These are phyloP conservation scores for Leptodontidium sp. DNA, from an alignment of 2,329 filamentous ascomycete species.

Conservation along the genomic window DNA sequence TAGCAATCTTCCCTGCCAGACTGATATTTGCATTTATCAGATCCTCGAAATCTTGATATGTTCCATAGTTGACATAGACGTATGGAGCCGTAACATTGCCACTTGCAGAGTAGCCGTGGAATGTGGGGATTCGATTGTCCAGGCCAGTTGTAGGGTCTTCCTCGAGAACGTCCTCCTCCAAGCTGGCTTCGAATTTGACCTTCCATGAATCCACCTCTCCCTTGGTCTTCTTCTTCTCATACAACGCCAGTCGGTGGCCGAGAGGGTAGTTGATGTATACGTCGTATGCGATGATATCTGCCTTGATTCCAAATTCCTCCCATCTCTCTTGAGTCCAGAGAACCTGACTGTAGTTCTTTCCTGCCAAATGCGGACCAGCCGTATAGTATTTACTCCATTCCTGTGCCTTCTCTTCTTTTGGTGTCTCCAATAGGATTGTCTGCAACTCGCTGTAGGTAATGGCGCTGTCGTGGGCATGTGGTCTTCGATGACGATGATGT, in stretches of 20 bases:
- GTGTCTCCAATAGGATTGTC: slow-evolving; percentile 64
- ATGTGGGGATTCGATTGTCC: slow-evolving; percentile 80
- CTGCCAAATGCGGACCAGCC: slow-evolving; percentile 76
- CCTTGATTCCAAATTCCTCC: slow-evolving; percentile 73
- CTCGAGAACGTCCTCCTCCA: slow-evolving; percentile 85
- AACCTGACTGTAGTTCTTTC: slow-evolving; percentile 78
- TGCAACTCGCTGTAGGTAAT: slow-evolving; percentile 61
- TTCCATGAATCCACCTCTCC: slow-evolving; percentile 56
- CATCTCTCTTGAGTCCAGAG: slow-evolving; percentile 77
- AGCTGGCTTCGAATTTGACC: slow-evolving; percentile 80
- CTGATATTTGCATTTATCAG: slow-evolving; percentile 77
- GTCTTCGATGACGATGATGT: slow-evolving; percentile 46
- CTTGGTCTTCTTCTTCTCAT: slow-evolving; percentile 56
- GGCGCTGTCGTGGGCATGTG: slow-evolving; percentile 39
- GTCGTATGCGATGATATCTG: slow-evolving; percentile 74
- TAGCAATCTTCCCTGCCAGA: slow-evolving; percentile 83
- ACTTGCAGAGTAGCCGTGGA: slow-evolving; percentile 92
- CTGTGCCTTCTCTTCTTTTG: slow-evolving; percentile 62
- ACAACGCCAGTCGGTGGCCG: slow-evolving; percentile 72
- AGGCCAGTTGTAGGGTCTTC: slow-evolving; percentile 83
- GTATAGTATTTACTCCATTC: slow-evolving; percentile 85
- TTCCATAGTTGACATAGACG: slow-evolving; percentile 92
- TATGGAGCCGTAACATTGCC: slow-evolving; percentile 90
- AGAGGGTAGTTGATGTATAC: slow-evolving; percentile 81
- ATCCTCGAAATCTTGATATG: slow-evolving; percentile 85